These are phyloP conservation scores for Colletotrichum sp. DNA, from an alignment of 2,329 filamentous ascomycete species.

Conservation along the genomic window DNA sequence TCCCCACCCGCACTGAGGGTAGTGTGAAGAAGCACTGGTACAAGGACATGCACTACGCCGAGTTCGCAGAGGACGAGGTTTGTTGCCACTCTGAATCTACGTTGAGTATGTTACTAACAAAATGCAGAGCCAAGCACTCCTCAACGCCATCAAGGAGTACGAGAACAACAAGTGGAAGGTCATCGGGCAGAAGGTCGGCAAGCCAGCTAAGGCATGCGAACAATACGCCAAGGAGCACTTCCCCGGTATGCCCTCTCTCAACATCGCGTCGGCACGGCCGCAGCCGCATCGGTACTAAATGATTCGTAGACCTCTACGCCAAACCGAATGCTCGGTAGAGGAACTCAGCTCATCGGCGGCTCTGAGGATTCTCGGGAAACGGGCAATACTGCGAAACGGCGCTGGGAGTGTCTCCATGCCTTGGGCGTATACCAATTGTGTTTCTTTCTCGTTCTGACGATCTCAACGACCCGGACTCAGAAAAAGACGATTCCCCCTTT, in stretches of 20 bases:
- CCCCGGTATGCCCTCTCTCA: constrained; percentile 48
- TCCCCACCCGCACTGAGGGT: constrained; percentile 91
- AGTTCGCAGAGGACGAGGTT: constrained; percentile 98
- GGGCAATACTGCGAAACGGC: constrained; percentile 20
- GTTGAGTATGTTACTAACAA: constrained; percentile 14
- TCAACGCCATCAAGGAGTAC: constrained; percentile 97
- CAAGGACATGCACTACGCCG: constrained; percentile 99
- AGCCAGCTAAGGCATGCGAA: constrained; percentile 84
- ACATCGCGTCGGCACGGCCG: constrained; percentile 23
- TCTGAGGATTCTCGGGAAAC: constrained; percentile 21
- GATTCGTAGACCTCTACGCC: constrained; percentile 39
- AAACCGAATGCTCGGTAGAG: constrained; percentile 42
- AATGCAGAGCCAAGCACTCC: constrained; percentile 73
- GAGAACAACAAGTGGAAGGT: constrained; percentile 99
- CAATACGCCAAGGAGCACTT: constrained; percentile 98
- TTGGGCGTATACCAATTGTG: constrained; percentile 24
- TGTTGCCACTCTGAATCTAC: constrained; percentile 30
- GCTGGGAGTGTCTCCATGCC: constrained; percentile 22
- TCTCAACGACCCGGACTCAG: constrained; percentile 19
- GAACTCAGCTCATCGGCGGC: constrained; percentile 23
- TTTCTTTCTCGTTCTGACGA: constrained; percentile 19
- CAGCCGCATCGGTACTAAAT: constrained; percentile 32
- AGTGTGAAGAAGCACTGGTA: constrained; percentile 99
- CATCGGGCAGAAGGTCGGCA: constrained; percentile 95
- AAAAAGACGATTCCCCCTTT: constrained; percentile 21